Evolutionary conservation across 2,329 filamentous ascomycete species (phyloP).

Genomic region (Diaporthe citriasiana): DNA sequence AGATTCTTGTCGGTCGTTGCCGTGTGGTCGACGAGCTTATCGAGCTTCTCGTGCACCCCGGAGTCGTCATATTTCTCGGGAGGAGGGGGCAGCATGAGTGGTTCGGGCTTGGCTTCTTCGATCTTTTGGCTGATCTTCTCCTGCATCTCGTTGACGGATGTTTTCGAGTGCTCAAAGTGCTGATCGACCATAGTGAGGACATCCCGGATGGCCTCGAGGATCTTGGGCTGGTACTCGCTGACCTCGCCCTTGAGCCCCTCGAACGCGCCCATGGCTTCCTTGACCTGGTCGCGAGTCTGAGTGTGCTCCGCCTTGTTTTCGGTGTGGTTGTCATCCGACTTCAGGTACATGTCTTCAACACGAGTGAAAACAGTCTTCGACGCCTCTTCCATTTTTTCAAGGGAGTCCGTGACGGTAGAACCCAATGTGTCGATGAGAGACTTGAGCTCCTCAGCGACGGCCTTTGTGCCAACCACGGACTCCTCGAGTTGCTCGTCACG

Average conservation of each 20-base stretch:
- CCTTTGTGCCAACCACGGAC: slow-evolving; percentile 80
- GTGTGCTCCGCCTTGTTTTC: slow-evolving; percentile 85
- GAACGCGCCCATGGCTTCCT: slow-evolving; percentile 79
- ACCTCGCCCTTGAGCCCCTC: slow-evolving; percentile 84
- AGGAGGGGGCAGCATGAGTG: slow-evolving; percentile 69
- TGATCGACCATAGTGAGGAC: slow-evolving; percentile 86
- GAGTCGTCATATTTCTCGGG: slow-evolving; percentile 69
- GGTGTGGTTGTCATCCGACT: slow-evolving; percentile 80
- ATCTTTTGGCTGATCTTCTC: slow-evolving; percentile 72
- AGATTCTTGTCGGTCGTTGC: slow-evolving; percentile 78
- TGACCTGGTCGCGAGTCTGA: slow-evolving; percentile 84
- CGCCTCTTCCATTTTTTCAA: slow-evolving; percentile 89
- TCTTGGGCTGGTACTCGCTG: slow-evolving; percentile 87
- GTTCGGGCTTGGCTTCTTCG: slow-evolving; percentile 71
- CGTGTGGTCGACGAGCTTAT: slow-evolving; percentile 73
- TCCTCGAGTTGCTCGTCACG: slow-evolving; percentile 81
- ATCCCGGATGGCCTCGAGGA: slow-evolving; percentile 87
- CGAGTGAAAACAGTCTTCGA: slow-evolving; percentile 88
- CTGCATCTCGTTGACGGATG: slow-evolving; percentile 68
- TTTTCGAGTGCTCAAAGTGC: slow-evolving; percentile 90
- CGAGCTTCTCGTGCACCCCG: slow-evolving; percentile 48
- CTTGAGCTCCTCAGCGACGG: slow-evolving; percentile 88
- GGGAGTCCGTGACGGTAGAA: slow-evolving; percentile 82
- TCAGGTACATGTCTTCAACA: slow-evolving; percentile 82
- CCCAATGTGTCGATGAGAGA: slow-evolving; percentile 88